phyloP scores from a whole-genome alignment of 2,329 filamentous ascomycete genomes.

The Lasiodiplodia theobromae region DNA sequence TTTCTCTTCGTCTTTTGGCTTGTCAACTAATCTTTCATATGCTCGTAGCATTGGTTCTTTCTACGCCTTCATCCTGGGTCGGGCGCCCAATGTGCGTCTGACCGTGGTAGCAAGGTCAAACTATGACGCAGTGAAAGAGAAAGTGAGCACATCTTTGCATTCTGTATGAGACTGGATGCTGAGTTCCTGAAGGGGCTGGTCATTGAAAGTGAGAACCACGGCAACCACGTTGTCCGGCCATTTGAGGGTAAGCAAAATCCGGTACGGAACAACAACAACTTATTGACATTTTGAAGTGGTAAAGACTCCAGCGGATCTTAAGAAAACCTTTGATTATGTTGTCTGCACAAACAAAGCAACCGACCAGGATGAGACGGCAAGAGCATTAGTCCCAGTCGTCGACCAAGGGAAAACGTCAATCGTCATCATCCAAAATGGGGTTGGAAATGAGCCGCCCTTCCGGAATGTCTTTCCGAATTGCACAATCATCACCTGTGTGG shows the following conservation, averaged over 20 bases:
- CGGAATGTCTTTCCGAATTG: not conserved
- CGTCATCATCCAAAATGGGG: not conserved
- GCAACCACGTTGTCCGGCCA: not conserved
- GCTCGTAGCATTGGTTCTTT: not conserved
- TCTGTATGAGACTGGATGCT: not conserved
- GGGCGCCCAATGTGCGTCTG: not conserved
- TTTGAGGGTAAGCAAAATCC: not conserved
- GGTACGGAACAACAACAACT: not conserved
- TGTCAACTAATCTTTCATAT: not conserved
- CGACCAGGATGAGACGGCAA: not conserved
- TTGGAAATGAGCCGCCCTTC: not conserved
- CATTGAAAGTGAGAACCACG: not conserved
- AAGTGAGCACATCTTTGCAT: not conserved
- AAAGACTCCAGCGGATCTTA: not conserved
- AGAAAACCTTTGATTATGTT: not conserved
- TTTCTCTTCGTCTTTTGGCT: not conserved
- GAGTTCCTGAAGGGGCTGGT: not conserved
- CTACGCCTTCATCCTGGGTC: not conserved
- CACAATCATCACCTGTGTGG: not conserved
- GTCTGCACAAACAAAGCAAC: conserved; percentile 2
- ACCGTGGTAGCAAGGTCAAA: not conserved
- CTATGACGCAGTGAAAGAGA: not conserved
- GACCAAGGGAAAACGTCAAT: not conserved
- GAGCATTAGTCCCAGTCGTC: not conserved
- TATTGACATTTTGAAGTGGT: not conserved